These are phyloP conservation scores for Penstemon barbatus DNA, from an alignment of 257 asterid genomes.

Conservation along the genomic window DNA sequence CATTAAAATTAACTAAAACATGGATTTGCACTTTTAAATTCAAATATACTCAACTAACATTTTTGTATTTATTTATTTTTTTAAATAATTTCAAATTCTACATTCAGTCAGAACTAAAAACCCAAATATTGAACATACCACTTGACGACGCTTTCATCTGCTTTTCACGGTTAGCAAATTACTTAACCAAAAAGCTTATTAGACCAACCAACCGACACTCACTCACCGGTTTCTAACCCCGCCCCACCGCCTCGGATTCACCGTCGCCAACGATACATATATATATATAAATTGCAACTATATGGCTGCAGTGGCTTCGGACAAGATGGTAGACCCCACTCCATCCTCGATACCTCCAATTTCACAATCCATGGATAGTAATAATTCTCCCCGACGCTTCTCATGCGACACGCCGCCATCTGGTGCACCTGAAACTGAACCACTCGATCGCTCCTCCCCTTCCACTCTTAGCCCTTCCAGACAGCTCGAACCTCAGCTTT, in stretches of 20 bases:
- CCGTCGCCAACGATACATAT: background rate
- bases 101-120: too few species aligned
- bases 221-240: too few species aligned
- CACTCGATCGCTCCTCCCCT: slow-evolving; percentile 46
- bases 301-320: slow-evolving; percentile 66
- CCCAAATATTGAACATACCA: too few species aligned
- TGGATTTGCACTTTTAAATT: too few species aligned
- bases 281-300: background rate
- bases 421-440: slow-evolving; percentile 33
- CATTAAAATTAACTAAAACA: too few species aligned
- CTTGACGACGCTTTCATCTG: too few species aligned
- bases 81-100: too few species aligned
- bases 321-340: slow-evolving; percentile 52
- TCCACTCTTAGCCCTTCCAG: slow-evolving; percentile 48
- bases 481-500: slow-evolving; percentile 61
- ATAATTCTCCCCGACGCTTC: slow-evolving; percentile 38
- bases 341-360: slow-evolving; percentile 47
- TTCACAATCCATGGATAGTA: slow-evolving; percentile 48
- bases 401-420: slow-evolving; percentile 39
- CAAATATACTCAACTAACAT: too few species aligned
- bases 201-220: too few species aligned
- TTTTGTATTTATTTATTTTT: too few species aligned
- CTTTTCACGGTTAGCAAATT: too few species aligned
- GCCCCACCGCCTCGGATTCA: background rate
- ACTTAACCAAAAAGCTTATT: too few species aligned